Evolutionary conservation across 2,329 filamentous ascomycete species (phyloP), one percentile per base, ranked within the genome.

Genomic region (Eurotiales sp.): DNA sequence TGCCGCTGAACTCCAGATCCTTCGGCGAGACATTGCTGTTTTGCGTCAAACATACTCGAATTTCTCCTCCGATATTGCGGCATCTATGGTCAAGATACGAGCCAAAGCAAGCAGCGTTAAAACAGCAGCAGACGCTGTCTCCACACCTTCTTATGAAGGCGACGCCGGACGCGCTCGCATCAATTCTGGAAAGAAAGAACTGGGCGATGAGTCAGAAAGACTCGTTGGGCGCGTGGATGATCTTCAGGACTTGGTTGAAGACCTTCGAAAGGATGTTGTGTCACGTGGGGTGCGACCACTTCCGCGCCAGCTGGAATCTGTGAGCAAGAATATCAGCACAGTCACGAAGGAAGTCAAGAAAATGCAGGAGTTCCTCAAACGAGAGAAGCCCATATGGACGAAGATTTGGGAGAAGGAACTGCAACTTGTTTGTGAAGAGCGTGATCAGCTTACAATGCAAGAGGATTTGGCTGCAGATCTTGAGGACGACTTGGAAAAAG

Each of bases 331-430:
- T 61, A 90, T 99, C 56, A 84, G 85, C 44, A 73, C 78, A 50
- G 84, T 93, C 27, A 87, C 85, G 44, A 86, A 90, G 64, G 91
- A 96, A 64, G 83, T 99, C 56, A 93, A 89, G 79, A 91, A 88
- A 73, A 86, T 99, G 80, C 88, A 96, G 66, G 91, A 96, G 14
- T 95, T 88, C 75, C 82, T 99, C 73, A 86, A 85, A 61, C 82
- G 83, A 42, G 93, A 99, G 79, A 96, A 96, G 70, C 93, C 93
- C 0, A 78, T 96, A 52, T 99, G 93, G 92, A 96, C 90, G 50
- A 96, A 96, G 81, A 95, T 97, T 58, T 99, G 93, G 93, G 92
- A 97, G 80, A 91, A 95, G 72, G 91, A 97, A 69, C 77, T 99
- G 41, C 90, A 97, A 69, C 86, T 92, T 47, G 92, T 99, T 2